Percentiles rank a stretch among this genome's conserved stretches.
Conservation (phyloP, 2,329 filamentous ascomycete genomes). For the Beauveria scarabaeidicola region DNA sequence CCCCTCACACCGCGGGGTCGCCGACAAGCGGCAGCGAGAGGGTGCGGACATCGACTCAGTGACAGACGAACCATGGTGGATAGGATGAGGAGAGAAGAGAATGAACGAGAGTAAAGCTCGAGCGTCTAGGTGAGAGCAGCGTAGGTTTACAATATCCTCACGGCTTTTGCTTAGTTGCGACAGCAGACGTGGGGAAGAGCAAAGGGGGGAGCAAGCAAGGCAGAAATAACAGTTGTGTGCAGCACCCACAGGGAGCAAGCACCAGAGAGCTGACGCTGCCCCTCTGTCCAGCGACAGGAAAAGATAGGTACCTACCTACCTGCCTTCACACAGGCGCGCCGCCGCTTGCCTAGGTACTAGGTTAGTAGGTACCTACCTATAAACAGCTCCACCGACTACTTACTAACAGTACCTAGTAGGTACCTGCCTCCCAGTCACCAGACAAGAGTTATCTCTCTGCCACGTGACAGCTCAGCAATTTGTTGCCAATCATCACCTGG, state of each 20-base stretch:
- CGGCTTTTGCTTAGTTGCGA: slow-evolving; percentile 3
- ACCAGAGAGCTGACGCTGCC: neutral
- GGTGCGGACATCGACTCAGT: neutral
- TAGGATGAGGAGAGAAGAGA: neutral
- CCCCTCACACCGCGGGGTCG: slow-evolving; percentile 20
- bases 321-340: too few species aligned
- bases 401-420: too few species aligned
- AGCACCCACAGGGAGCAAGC: neutral
- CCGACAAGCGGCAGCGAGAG: neutral
- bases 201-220: slow-evolving; percentile 6
- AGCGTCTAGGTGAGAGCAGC: neutral
- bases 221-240: slow-evolving; percentile 10
- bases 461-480: neutral
- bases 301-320: neutral
- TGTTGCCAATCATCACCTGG: neutral
- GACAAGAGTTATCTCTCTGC: neutral
- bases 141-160: neutral
- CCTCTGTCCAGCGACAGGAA: neutral
- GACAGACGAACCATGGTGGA: slow-evolving; percentile 6
- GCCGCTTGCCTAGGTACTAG: neutral
- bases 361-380: neutral
- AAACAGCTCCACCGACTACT: too few species aligned
- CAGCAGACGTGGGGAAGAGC: slow-evolving; percentile 8
- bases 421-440: neutral
- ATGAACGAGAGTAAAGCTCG: slow-evolving; percentile 1